These are phyloP conservation scores for Tephrocybe sp. DNA, from an alignment of 768 basidiomycete genomes.

Conservation along the genomic window DNA sequence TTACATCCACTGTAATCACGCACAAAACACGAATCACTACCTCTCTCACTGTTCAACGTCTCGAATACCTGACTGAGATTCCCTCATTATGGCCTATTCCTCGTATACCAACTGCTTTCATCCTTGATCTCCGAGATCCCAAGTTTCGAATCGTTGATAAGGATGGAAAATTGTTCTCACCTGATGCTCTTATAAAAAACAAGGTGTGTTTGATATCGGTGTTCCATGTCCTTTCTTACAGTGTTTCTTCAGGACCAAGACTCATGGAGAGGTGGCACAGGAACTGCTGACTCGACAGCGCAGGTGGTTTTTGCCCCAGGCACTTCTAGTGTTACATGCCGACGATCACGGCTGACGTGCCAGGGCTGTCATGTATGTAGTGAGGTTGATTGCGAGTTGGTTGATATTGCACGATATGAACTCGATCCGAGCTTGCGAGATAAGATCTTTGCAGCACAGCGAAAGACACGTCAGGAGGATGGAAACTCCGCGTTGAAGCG, in stretches of 20 bases:
- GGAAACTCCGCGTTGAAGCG: neutral
- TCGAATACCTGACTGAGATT: conserved; percentile 14
- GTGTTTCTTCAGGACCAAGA: too few relatives aligned
- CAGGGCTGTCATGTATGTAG: conserved; percentile 2
- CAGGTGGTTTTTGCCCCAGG: too few relatives aligned
- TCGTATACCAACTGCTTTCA: conserved; percentile 8
- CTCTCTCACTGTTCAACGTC: conserved; percentile 10
- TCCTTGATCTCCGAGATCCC: conserved; percentile 15
- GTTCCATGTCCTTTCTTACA: too few relatives aligned
- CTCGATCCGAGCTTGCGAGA: neutral
- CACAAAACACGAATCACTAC: conserved; percentile 4
- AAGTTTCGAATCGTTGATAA: conserved; percentile 15
- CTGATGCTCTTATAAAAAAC: conserved; percentile 21
- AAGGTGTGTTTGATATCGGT: conserved; percentile 10
- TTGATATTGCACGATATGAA: conserved; percentile 1
- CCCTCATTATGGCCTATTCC: conserved; percentile 14
- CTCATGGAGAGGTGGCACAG: too few relatives aligned
- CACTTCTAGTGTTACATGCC: neutral
- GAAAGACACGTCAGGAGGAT: neutral
- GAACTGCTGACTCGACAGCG: too few relatives aligned
- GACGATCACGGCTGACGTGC: neutral
- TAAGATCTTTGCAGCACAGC: neutral
- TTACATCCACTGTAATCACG: neutral
- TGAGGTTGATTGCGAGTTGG: neutral
- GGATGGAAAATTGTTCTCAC: conserved; percentile 6